A percentile compares a stretch with the other conserved stretches of the same genome.
Conservation (phyloP, 805 yeast genomes). For the Starmerella khaoyaiensis region DNA sequence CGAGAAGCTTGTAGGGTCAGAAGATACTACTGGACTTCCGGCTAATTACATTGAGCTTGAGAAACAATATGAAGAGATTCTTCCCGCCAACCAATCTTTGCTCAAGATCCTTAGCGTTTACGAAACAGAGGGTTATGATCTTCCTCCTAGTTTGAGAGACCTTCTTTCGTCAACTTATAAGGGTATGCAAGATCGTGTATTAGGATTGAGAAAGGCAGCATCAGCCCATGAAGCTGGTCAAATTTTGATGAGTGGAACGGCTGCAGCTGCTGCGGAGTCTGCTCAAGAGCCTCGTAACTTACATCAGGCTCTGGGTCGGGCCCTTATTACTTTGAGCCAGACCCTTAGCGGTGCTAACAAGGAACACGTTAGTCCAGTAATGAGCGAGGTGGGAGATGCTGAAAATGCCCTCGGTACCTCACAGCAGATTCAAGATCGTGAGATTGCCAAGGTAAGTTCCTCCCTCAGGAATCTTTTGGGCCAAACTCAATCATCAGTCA, state of each 20-base stretch:
- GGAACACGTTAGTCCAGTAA: slow-evolving; percentile 46
- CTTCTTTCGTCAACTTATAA: slow-evolving; percentile 62
- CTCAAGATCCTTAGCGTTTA: slow-evolving; percentile 44
- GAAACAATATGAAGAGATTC: slow-evolving; percentile 57
- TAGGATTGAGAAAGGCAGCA: slow-evolving; percentile 56
- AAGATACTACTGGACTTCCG: slow-evolving; percentile 74
- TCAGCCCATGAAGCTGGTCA: slow-evolving; percentile 76
- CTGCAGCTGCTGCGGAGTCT: slow-evolving; percentile 32
- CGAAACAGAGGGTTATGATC: slow-evolving; percentile 70
- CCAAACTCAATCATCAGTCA: slow-evolving; percentile 47
- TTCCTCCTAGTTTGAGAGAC: slow-evolving; percentile 64
- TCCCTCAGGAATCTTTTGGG: slow-evolving; percentile 50
- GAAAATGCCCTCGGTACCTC: slow-evolving; percentile 70
- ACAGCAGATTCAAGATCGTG: slow-evolving; percentile 67
- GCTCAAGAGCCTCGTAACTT: slow-evolving; percentile 63
- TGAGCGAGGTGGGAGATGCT: slow-evolving; percentile 54
- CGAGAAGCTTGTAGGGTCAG: slow-evolving; percentile 66
- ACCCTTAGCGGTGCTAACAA: slow-evolving; percentile 32
- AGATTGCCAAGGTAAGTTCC: slow-evolving; percentile 58
- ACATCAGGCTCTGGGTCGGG: slow-evolving; percentile 69
- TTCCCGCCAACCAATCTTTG: slow-evolving; percentile 48
- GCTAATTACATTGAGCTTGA: slow-evolving; percentile 68
- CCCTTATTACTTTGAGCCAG: slow-evolving; percentile 31
- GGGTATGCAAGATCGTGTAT: slow-evolving; percentile 48
- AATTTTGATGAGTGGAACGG: slow-evolving; percentile 33